A percentile compares a stretch with the other conserved stretches of the same genome.
Conservation (phyloP, 2,329 filamentous ascomycete species). For the Elsinoe ampelina region DNA sequence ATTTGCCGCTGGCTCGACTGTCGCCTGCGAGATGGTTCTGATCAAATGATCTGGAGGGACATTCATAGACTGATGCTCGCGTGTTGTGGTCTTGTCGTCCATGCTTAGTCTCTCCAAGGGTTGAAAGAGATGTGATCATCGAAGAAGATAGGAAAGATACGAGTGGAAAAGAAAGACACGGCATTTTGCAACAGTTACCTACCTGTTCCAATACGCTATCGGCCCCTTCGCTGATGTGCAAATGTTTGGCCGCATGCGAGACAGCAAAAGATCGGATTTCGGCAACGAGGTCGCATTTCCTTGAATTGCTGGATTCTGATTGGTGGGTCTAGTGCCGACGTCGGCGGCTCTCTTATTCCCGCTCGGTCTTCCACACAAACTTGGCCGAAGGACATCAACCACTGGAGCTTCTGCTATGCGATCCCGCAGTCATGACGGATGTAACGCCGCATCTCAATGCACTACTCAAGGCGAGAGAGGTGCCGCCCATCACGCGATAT, state of each 20-base stretch:
- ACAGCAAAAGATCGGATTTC: background rate
- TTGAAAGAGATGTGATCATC: too few species aligned
- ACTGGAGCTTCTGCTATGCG: background rate
- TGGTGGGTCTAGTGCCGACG: background rate
- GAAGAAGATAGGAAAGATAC: background rate
- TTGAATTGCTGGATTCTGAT: background rate
- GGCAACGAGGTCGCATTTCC: background rate
- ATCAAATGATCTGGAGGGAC: background rate
- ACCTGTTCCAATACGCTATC: background rate
- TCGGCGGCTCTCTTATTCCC: background rate
- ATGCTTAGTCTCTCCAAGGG: background rate
- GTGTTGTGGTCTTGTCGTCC: background rate
- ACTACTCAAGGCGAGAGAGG: constrained; percentile 51
- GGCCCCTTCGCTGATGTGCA: constrained; percentile 1
- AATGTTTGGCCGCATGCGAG: background rate
- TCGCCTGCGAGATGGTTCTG: constrained; percentile 1
- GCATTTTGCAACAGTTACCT: background rate
- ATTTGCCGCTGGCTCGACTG: background rate
- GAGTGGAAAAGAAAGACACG: background rate
- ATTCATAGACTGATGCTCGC: background rate
- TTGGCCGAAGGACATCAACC: constrained; percentile 1
- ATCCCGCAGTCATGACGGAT: constrained; percentile 37
- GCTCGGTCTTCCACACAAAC: constrained; percentile 8
- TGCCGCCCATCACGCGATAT: constrained; percentile 40
- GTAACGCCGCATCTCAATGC: constrained; percentile 61